phyloP scores from a whole-genome alignment of 1,139 yeast genomes.

The Hyphopichia wangnamkhiaoensis region DNA sequence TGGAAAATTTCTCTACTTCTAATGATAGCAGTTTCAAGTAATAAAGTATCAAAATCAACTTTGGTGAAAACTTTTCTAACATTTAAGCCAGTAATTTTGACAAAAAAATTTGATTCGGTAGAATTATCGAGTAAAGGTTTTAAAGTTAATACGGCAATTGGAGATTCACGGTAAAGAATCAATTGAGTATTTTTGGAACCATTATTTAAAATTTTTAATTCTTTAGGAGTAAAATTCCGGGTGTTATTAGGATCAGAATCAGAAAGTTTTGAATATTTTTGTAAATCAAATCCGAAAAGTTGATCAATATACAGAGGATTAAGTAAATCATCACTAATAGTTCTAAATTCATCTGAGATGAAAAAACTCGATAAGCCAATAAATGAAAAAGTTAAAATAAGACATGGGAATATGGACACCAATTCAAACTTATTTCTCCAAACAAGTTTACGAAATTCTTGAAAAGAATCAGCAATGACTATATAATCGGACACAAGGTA shows the following conservation, averaged over 20 bases:
- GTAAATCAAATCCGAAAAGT: conserved; percentile 57
- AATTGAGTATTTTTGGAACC: conserved; percentile 51
- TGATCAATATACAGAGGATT: conserved; percentile 31
- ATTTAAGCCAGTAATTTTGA: conserved; percentile 58
- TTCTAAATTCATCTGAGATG: conserved; percentile 46
- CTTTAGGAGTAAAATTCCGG: conserved; percentile 23
- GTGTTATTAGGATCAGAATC: conserved; percentile 19
- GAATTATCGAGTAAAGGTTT: conserved; percentile 37
- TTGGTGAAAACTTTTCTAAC: conserved; percentile 64
- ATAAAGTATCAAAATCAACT: conserved; percentile 62
- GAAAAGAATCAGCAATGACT: conserved; percentile 33
- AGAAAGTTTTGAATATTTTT: conserved; percentile 39
- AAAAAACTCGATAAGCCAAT: conserved; percentile 25
- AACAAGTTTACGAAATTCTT: conserved; percentile 32
- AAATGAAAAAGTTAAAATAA: conserved; percentile 23
- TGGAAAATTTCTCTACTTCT: conserved; percentile 47
- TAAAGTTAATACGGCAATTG: conserved; percentile 60
- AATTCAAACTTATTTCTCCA: conserved; percentile 23
- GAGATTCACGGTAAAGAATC: conserved; percentile 62
- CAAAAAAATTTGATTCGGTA: conserved; percentile 38
- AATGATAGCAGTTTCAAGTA: conserved; percentile 59
- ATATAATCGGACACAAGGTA: conserved; percentile 38
- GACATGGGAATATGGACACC: conserved; percentile 26
- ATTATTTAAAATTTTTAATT: conserved; percentile 24
- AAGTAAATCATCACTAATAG: conserved; percentile 44